Evolutionary conservation across 345 rosid species (phyloP), one percentile per base, ranked within the genome.

Genomic region (Aquilaria yunnanensis): DNA sequence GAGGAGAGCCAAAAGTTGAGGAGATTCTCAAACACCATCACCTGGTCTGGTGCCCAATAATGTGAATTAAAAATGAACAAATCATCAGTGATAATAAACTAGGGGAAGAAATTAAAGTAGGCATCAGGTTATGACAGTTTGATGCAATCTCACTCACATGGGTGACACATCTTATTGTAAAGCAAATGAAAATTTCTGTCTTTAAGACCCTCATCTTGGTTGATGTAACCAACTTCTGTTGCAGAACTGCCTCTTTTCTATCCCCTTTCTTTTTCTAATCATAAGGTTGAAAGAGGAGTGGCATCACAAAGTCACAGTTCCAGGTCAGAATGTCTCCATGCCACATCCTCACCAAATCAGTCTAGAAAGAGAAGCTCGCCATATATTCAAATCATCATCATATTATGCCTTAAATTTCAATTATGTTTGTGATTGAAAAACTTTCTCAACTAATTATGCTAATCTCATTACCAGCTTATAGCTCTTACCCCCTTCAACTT

Each of bases 291-390:
- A 68, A 64, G 49, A 72, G 37, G 57, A 50, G 29, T 66, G 32
- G 63, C 78, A 59, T 83, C 83, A 79, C 45, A 83, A 83, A 76
- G 85, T 60, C 49, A 71, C 52, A 45, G 37, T 70, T 78, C 79
- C 89, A 78, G 41, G 79, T 86, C 78, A 74, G 67, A 81, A 83
- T 70, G 73, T 47, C 64, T 59, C 33, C 63, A 41, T 48, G 58
- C 73, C 84, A 75, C 75, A 16, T 46, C 55, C 64, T 52, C 63
- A 56, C 10, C 41, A 57, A 47, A 30, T 63, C 69, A n/a, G 64
- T 32, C 14, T 6, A 16, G 30, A 54, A 46, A 51, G 56, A 56
- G 31, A 32, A 14, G 33, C 9, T 14, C 32, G 31, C 2, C 63
- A 10, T 23, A 65, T 23, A 23, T 23, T 23, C 23, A 23, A 23